Evolutionary conservation across 2,329 filamentous ascomycete species (phyloP), one percentile per base, ranked within the genome.

Genomic region (Xylaria sp.): DNA sequence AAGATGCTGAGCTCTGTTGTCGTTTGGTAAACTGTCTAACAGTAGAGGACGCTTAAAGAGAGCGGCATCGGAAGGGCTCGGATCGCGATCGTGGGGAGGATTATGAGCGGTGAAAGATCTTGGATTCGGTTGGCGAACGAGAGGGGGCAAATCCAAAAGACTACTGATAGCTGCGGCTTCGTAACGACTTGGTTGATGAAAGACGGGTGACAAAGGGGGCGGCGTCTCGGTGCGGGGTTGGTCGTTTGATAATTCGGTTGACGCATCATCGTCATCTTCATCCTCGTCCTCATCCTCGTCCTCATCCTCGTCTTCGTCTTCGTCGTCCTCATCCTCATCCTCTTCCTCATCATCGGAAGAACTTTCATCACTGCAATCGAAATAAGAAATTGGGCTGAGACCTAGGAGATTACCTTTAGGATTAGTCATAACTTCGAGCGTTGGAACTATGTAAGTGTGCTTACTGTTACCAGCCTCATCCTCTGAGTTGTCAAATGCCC

Each of bases 11-110:
- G 75, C 77, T 73, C 75, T 71, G 27, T 47, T 59, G 36, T 73
- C 70, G 29, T 56, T 70, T 36, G 68, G 58, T 22, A 3, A 58
- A 73, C 59, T 77, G 50, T 65, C 77, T 70, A 66, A 75, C 70
- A 73, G 63, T 11, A 79, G 76, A 7, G 58, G 69, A 29, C 78
- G 73, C 22, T 77, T 77, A 45, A 78, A 73, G 47, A 71, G 74
- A 11, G 73, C 75, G 31, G 75, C 75, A 65, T 77, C 75, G 3
- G 76, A 77, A 5, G 76, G 75, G 38, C 76, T 77, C 5, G 75
- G 75, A 25, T 67, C 63, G 17, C 68, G 68, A 50, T 22, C 13
- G 11, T 50, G 45, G 20, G 44, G 51, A 33, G 5, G 29, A 10
- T 36, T 45, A 25, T 15, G 25, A 22, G 29, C 2, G 20, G n/a